phyloP scores from a whole-genome alignment of 192 early-diverging fungal genomes.

The Gonapodya prolifera region DNA sequence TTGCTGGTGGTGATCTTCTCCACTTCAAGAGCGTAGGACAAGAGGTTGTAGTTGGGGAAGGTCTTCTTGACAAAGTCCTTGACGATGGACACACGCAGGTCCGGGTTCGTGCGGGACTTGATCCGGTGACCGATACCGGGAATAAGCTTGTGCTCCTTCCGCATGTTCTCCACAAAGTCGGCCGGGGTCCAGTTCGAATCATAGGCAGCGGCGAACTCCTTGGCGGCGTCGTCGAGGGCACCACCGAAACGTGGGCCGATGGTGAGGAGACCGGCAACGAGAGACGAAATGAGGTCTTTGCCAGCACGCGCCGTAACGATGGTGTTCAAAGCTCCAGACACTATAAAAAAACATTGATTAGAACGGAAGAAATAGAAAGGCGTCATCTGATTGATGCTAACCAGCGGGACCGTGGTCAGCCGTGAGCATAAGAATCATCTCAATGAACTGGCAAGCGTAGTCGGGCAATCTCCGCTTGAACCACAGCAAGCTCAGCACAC shows the following conservation, averaged over 20 bases:
- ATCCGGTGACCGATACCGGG: constrained; percentile 99
- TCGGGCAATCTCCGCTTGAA: constrained; percentile 93
- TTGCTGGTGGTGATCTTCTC: constrained; percentile 93
- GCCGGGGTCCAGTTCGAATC: constrained; percentile 83
- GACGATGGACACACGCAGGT: constrained; percentile 89
- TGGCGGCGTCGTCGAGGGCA: constrained; percentile 93
- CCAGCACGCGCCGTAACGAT: constrained; percentile 92
- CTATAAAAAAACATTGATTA: neutral
- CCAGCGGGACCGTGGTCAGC: constrained; percentile 97
- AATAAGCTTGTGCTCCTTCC: constrained; percentile 94
- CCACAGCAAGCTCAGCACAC: constrained; percentile 92
- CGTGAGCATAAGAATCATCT: constrained; percentile 99
- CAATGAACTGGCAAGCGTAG: constrained; percentile 95
- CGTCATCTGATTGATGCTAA: neutral
- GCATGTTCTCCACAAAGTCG: constrained; percentile 90
- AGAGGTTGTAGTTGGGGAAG: constrained; percentile 75
- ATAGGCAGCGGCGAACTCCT: constrained; percentile 78
- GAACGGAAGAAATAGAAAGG: neutral
- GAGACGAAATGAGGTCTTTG: constrained; percentile 91
- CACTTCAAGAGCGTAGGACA: constrained; percentile 87
- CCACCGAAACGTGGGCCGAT: constrained; percentile 98
- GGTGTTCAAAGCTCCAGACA: constrained; percentile 50
- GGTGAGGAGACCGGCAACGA: constrained; percentile 87
- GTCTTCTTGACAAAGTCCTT: constrained; percentile 81
- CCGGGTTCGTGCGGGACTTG: constrained; percentile 97